These are phyloP conservation scores for Nakaseomyces delphensis DNA, from an alignment of 1,139 yeast genomes.

Conservation along the genomic window DNA sequence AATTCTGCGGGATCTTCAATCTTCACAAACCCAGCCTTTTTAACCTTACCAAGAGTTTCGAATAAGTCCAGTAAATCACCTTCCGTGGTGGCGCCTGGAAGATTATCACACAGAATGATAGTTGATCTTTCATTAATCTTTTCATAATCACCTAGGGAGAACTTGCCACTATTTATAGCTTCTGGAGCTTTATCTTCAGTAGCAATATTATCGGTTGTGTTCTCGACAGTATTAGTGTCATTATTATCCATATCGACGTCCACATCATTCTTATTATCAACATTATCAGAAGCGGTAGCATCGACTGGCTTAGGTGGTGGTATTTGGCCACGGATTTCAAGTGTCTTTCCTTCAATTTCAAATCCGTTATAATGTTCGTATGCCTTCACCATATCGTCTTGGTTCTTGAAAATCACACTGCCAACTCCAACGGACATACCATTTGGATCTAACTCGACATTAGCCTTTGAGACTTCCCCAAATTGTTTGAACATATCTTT, in stretches of 20 bases:
- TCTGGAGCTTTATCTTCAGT: neutral
- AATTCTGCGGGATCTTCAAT: conserved; percentile 37
- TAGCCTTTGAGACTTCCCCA: conserved; percentile 71
- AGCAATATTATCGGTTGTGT: neutral
- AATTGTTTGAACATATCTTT: conserved; percentile 70
- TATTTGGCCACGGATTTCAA: conserved; percentile 47
- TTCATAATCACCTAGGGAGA: conserved; percentile 12
- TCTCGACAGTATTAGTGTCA: neutral
- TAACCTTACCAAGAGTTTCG: conserved; percentile 70
- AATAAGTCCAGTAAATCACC: conserved; percentile 78
- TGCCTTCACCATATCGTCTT: conserved; percentile 53
- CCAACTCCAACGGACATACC: conserved; percentile 84
- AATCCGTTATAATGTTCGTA: conserved; percentile 52
- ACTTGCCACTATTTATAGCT: conserved; percentile 3
- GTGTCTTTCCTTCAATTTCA: conserved; percentile 54
- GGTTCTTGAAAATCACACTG: conserved; percentile 51
- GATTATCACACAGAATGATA: conserved; percentile 60
- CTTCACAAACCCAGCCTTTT: conserved; percentile 38
- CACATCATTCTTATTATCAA: neutral
- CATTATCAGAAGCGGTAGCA: neutral
- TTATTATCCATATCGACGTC: neutral
- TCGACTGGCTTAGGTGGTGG: neutral
- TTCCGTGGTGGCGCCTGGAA: conserved; percentile 81
- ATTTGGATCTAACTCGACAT: conserved; percentile 52
- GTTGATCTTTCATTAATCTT: conserved; percentile 49